phyloP scores from a whole-genome alignment of 2,329 filamentous ascomycete species.

The Hypocreales sp. region DNA sequence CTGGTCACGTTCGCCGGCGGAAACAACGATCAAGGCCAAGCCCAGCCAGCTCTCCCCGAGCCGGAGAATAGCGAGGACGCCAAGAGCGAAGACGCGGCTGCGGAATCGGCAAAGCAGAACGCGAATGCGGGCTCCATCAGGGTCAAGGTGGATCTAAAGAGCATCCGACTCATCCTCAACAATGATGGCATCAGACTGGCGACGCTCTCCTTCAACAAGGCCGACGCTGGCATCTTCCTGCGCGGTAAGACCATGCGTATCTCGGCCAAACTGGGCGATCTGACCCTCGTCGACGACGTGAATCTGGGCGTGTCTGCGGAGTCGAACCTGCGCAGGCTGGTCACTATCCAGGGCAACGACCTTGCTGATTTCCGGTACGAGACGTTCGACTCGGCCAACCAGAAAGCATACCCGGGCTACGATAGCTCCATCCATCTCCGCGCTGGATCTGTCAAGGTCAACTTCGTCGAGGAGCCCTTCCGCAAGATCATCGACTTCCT shows the following conservation, averaged over 20 bases:
- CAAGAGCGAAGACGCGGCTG: constrained; percentile 17
- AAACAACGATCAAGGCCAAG: constrained; percentile 25
- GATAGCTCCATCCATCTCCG: constrained; percentile 83
- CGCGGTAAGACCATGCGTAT: constrained; percentile 77
- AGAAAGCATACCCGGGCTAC: constrained; percentile 74
- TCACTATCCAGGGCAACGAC: constrained; percentile 91
- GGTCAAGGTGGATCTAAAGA: constrained; percentile 86
- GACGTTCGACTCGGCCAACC: constrained; percentile 65
- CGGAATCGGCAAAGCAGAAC: constrained; percentile 18
- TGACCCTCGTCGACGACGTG: constrained; percentile 84
- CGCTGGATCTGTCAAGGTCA: constrained; percentile 89
- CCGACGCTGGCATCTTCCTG: constrained; percentile 80
- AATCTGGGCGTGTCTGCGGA: constrained; percentile 74
- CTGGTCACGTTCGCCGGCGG: constrained; percentile 73
- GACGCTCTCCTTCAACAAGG: constrained; percentile 82
- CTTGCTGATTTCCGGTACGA: constrained; percentile 96
- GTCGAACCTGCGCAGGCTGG: constrained; percentile 69
- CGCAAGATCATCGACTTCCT: constrained; percentile 95
- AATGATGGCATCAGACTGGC: constrained; percentile 93
- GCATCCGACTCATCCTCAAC: constrained; percentile 86
- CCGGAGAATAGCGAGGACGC: constrained; percentile 16
- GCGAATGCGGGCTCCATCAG: constrained; percentile 57
- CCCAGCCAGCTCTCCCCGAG: constrained; percentile 20
- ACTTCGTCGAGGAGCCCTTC: constrained; percentile 94
- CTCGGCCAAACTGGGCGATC: constrained; percentile 70